Conservation (phyloP, 305 asterid genomes). For the Striga hermonthica region DNA sequence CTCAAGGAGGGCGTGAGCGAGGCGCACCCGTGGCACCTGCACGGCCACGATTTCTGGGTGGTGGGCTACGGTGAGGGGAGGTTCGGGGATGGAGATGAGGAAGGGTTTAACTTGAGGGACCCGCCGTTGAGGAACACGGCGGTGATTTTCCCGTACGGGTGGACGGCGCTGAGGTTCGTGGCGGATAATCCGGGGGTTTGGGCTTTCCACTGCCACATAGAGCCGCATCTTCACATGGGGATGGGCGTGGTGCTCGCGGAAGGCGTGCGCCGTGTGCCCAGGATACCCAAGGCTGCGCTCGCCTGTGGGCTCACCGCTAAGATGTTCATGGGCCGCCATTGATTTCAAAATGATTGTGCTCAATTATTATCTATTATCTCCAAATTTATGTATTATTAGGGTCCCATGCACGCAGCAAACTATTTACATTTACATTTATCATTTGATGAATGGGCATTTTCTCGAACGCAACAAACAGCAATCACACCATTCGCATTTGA, state of each 20-base stretch:
- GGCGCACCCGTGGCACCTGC: constrained; percentile 85
- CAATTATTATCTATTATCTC: no score
- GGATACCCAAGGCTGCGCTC: no score
- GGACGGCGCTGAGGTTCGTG: constrained; percentile 78
- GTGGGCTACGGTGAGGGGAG: constrained; percentile 72
- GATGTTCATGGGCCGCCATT: no score
- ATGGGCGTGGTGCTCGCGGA: constrained; percentile 80
- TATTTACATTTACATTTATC: no score
- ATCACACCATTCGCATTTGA: constrained; percentile 4
- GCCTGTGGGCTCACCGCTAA: no score
- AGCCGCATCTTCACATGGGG: constrained; percentile 75
- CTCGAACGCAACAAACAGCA: background rate
- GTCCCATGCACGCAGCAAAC: no score
- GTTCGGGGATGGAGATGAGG: constrained; percentile 40
- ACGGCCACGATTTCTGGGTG: constrained; percentile 84
- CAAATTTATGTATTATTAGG: no score
- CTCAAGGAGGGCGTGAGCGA: constrained; percentile 52
- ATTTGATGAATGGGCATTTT: no score
- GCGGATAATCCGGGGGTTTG: constrained; percentile 85
- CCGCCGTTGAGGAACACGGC: constrained; percentile 69
- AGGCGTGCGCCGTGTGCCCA: constrained; percentile 30
- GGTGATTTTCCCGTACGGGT: constrained; percentile 67
- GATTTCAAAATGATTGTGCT: no score
- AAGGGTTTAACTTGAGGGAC: constrained; percentile 45
- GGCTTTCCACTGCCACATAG: constrained; percentile 86